Evolutionary conservation across 805 yeast genomes (phyloP), one percentile per base, ranked within the genome.

Genomic region (Scheffersomyces ergatensis): DNA sequence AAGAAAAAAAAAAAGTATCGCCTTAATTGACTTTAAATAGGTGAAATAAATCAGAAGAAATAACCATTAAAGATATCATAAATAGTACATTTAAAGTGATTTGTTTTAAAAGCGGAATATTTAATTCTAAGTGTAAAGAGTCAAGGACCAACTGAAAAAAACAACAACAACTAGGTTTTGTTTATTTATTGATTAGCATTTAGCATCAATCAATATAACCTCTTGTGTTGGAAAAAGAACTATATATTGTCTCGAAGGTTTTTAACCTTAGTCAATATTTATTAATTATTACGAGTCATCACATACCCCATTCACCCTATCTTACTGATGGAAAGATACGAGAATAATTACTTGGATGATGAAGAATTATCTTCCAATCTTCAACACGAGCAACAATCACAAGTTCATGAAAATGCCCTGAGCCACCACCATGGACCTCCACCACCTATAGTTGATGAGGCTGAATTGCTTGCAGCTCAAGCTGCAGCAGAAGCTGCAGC

Each of bases 401-500:
- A 29, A 20, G 31, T 16, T 2, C 39, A 30, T 12, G 24, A 24
- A 12, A 21, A 21, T 21, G 24, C 9, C 9, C 24, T 7, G 9
- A n/a, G n/a, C n/a, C n/a, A n/a, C n/a, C n/a, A n/a, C n/a, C n/a
- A n/a, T n/a, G n/a, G n/a, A n/a, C 26, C 33, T 5, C 19, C 37
- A 14, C 43, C 38, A 8, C 36, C 40, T 21, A 60, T 63, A 5
- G 76, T 67, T 17, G 71, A 64, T 30, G 72, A 66, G 38, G 73
- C 63, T 14, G 74, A 67, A 41, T 53, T 67, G 14, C 53, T 68
- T 44, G 72, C 74, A 20, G 74, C 74, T 3, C 73, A 68, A 45
- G 72, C 70, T 20, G 74, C 74, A 2, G 75, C 74, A 2, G 72
- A 65, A 43, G 74, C 79, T 49, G 74, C 73, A 1, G 73, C 71